A percentile compares a stretch with the other conserved stretches of the same genome.
Evolutionary conservation across 2,329 filamentous ascomycete species (phyloP).

Genomic region (Torrubiella hemipterigena): DNA sequence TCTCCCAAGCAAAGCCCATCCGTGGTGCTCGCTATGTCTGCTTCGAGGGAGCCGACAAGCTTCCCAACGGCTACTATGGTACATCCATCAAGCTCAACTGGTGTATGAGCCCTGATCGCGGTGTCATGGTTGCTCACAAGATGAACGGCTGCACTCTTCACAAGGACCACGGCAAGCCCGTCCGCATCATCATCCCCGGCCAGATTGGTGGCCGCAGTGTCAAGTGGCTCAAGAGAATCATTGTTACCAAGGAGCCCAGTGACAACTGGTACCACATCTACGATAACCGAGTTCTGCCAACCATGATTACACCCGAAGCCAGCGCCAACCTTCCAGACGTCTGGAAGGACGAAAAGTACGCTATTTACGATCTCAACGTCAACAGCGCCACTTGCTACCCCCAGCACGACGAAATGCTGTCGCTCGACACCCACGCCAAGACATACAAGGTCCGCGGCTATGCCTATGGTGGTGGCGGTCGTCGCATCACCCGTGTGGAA

Average conservation of each 20-base stretch:
- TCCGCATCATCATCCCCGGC: constrained; percentile 74
- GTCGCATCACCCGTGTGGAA: constrained; percentile 70
- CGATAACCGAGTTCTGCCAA: constrained; percentile 83
- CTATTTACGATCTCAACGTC: constrained; percentile 82
- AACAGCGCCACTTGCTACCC: constrained; percentile 78
- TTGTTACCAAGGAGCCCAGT: constrained; percentile 66
- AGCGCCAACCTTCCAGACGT: constrained; percentile 60
- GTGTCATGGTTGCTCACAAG: constrained; percentile 76
- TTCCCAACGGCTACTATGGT: constrained; percentile 82
- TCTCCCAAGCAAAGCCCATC: constrained; percentile 54
- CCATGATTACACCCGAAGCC: constrained; percentile 72
- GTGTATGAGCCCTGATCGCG: constrained; percentile 71
- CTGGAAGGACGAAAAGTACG: constrained; percentile 85
- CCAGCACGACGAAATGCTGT: constrained; percentile 59
- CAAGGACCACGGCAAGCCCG: constrained; percentile 77
- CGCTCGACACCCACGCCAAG: constrained; percentile 26
- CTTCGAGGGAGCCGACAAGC: constrained; percentile 80
- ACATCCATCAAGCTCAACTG: constrained; percentile 82
- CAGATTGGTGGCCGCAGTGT: constrained; percentile 89
- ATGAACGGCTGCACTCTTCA: constrained; percentile 79
- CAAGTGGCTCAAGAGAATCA: constrained; percentile 80
- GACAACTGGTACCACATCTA: constrained; percentile 95
- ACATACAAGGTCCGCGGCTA: constrained; percentile 66
- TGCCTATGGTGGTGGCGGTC: constrained; percentile 80
- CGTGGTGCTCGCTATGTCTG: constrained; percentile 70